phyloP scores from a whole-genome alignment of 129 eudicot genomes.

The Mikania micrantha region DNA sequence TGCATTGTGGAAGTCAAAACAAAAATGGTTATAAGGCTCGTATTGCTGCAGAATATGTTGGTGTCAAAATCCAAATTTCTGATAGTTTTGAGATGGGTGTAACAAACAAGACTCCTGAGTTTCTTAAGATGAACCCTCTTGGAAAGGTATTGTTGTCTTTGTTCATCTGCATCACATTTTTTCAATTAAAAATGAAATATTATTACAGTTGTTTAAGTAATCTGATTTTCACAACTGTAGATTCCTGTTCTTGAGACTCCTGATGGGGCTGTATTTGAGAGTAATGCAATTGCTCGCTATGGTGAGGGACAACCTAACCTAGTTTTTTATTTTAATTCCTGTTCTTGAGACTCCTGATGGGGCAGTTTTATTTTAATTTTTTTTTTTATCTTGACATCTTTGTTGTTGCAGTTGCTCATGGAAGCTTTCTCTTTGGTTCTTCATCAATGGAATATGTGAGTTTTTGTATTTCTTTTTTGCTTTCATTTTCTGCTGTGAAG shows the following conservation, averaged over 20 bases:
- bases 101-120: slow-evolving; percentile 74
- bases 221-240: slow-evolving; percentile 23
- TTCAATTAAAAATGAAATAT: too few relatives aligned
- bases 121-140: slow-evolving; percentile 82
- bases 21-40: slow-evolving; percentile 68
- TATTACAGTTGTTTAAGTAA: background rate
- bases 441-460: slow-evolving; percentile 58
- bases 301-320: slow-evolving; percentile 32
- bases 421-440: slow-evolving; percentile 52
- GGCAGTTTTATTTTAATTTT: background rate
- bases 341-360: too few relatives aligned
- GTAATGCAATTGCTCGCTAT: slow-evolving; percentile 93
- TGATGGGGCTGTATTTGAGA: slow-evolving; percentile 78
- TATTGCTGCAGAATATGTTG: slow-evolving; percentile 66
- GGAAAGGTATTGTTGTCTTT: slow-evolving; percentile 54
- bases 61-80: slow-evolving; percentile 53
- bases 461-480: background rate
- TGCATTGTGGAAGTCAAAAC: slow-evolving; percentile 44
- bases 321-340: background rate
- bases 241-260: slow-evolving; percentile 90
- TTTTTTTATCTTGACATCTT: background rate
- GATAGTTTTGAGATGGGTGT: slow-evolving; percentile 73
- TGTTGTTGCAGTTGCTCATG: slow-evolving; percentile 44
- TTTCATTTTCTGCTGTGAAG: background rate
- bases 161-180: background rate